Base-by-base conservation (phyloP, 2,329 filamentous ascomycete genomes). In the Colletotrichum lindemuthianum region DNA sequence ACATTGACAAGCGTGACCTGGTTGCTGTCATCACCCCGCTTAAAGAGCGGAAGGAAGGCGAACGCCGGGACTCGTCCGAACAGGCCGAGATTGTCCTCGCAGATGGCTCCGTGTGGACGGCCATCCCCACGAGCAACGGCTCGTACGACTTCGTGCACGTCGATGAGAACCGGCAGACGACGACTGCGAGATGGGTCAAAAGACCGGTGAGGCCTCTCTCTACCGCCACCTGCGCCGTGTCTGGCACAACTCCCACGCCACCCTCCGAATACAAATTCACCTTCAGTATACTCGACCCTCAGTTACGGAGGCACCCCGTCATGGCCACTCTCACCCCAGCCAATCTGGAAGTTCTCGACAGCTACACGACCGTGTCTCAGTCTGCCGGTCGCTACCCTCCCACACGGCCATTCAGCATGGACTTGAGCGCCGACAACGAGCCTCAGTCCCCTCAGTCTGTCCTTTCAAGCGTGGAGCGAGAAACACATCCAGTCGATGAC, bases 271-370 rank as follows among this genome's bases (percentile, higher is more conserved):
- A 77, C 61, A 88, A 87, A 72, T 94, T 89, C 79, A 92, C 88
- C 8, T 95, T 95, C 73, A 93, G 90, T 77, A 87, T 92, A 67
- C 88, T 95, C 70, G 87, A 91, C 69, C 86, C 90, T 0, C 84
- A 85, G 50, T 86, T 85, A 8, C 83, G 90, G 39, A 86, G 89
- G 11, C 92, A 95, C 72, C 91, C 92, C 5, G 86, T 94, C 71
- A 85, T 94, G 77, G 92, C 90, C 1, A 87, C 84, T 2, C 81
- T 95, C 48, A 89, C 86, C 4, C 83, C 83, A 11, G 81, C 82
- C 5, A 86, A 83, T 11, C 84, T 95, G 36, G 88, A 92, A 53
- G 85, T 95, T 51, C 86, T 88, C 65, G 89, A 94, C 68, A 82
- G 81, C 3, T 94, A 92, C 73, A 86, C 81, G 5, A 83, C 85